Evolutionary conservation across 2,329 filamentous ascomycete genomes (phyloP), one percentile per base, ranked within the genome.

Genomic region (Fusarium nygamai): DNA sequence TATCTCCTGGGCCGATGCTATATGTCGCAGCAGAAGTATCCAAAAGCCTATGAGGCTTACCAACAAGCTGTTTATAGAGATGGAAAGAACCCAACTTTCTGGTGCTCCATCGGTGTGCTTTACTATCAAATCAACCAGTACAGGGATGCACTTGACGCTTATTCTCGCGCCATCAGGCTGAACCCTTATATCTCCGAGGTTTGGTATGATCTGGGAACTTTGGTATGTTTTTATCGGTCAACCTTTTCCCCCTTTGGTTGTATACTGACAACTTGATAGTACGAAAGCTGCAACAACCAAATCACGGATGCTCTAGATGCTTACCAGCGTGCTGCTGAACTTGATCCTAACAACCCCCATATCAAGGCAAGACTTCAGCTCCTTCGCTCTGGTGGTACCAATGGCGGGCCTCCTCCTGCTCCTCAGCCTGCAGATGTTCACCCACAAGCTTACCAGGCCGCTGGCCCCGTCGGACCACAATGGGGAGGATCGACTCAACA

Each of bases 61-160:
- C 96, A 99, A 82, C 96, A 99, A 86, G 96, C 96, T 6, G 96
- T 99, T 44, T 99, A 99, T 81, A 94, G 96, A 65, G 96, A 99
- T 82, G 96, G 96, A 39, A 93, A 96, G 77, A 98, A 98, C 82
- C 96, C 96, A 24, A 98, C 96, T 5, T 99, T 98, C 86, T 99
- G 96, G 96, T 98, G 96, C 86, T 98, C 96, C 16, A 99, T 99
- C 81, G 96, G 96, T 82, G 96, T 99, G 22, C 89, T 99, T 68
- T 99, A 99, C 83, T 99, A 98, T 85, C 96, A 98, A 85, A 99
- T 99, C 86, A 99, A 98, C 84, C 96, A 99, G 85, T 99, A 99
- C 85, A 92, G 96, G 67, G 96, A 99, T 86, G 96, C 96, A 7
- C 89, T 99, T 61, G 96, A 99, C 85, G 96, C 96, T 44, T 99